Base-by-base conservation (phyloP, 108 stramenopile species). In the Parmales sp. region DNA sequence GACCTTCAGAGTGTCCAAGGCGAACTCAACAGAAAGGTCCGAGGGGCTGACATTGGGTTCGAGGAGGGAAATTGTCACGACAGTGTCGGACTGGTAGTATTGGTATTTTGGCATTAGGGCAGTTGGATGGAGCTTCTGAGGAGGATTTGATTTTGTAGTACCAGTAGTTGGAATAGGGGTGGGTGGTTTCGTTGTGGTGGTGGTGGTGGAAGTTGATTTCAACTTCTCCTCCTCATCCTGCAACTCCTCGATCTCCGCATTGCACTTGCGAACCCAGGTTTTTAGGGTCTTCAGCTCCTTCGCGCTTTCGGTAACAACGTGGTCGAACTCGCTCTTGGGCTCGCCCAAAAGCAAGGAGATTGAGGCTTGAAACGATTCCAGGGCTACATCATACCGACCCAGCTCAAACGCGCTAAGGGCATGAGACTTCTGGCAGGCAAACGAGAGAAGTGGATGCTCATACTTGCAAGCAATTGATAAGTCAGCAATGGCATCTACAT, bases 31-130 rank as follows among this genome's bases (percentile, higher is more conserved):
- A 23, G 54, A 64, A 37, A 90, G 74, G 48, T 89, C 73, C 16
- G 80, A 76, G n/a, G 63, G 37, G 28, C 45, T 39, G 0, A 94
- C 77, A 64, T 80, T 76, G 6, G 87, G 77, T 71, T 89, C 91
- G n/a, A 88, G 74, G 49, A 96, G 83, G 20, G 82, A 74, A 48
- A 96, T 88, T 48, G 87, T 94, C 78, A 96, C 78, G 71, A 82
- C 72, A 13, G 78, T 72, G 29, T 85, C 81, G 28, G 80, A 81
- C 70, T 96, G 95, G 68, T 91, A 96, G 74, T 91, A 96, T 66
- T 92, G 94, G 72, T 95, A 95, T 69, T 89, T 90, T 11, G 91
- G 89, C 70, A 80, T 80, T 54, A 65, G 64, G 0, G 83, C 67
- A 51, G 68, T 34, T 60, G 13, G 25, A 60, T 16, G 54, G 54